Evolutionary conservation across 495 filamentous ascomycete genomes (phyloP).

Genomic region (Podospora fimiseda): DNA sequence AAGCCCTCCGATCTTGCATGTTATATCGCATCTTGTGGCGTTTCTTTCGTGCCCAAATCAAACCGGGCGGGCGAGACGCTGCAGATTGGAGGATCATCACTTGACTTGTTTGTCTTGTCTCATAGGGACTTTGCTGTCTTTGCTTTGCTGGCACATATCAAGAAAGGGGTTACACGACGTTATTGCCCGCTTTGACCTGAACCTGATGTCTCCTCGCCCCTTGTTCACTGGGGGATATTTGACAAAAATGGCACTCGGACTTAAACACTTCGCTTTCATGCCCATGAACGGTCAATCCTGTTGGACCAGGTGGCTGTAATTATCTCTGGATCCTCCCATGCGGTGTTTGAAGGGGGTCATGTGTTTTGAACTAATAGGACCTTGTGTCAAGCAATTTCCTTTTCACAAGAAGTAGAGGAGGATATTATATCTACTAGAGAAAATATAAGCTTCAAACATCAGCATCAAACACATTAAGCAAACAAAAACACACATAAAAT

Average conservation of each 20-base stretch:
- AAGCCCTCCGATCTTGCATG: background rate
- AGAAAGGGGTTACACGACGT: no score
- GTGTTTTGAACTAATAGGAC: background rate
- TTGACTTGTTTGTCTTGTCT: background rate
- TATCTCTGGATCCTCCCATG: background rate
- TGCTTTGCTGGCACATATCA: no score
- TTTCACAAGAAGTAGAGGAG: no score
- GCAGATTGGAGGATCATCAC: background rate
- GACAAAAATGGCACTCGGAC: background rate
- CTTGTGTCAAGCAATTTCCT: no score
- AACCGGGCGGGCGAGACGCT: background rate
- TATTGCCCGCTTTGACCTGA: background rate
- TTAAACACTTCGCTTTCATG: background rate
- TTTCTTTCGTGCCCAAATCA: no score
- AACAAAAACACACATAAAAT: no score
- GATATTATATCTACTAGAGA: background rate
- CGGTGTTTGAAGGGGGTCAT: background rate
- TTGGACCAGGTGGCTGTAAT: background rate
- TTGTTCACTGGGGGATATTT: no score
- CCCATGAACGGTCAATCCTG: background rate
- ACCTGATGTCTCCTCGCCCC: no score
- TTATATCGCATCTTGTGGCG: background rate
- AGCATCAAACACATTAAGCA: no score
- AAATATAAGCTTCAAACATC: background rate
- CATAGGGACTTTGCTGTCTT: background rate